phyloP scores from a whole-genome alignment of 2,329 filamentous ascomycete species.

The Fusarium sulawesiense region DNA sequence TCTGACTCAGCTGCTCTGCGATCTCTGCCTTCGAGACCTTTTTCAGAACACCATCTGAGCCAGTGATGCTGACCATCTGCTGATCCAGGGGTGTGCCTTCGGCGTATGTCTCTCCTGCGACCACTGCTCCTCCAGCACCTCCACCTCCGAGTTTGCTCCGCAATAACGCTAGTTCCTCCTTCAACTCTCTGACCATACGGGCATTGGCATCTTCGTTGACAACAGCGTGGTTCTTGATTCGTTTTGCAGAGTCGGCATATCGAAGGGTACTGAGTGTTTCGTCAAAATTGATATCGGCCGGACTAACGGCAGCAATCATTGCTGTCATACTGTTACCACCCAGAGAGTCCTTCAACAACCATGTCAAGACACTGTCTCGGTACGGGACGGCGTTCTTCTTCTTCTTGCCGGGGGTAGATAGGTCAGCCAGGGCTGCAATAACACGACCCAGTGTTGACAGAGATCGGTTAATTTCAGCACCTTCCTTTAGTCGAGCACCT shows the following conservation, averaged over 20 bases:
- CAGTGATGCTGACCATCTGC: constrained; percentile 95
- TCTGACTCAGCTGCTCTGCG: constrained; percentile 93
- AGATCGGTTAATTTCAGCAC: constrained; percentile 97
- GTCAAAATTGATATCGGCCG: constrained; percentile 98
- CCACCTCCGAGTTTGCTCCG: constrained; percentile 81
- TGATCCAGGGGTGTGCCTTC: constrained; percentile 93
- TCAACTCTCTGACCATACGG: constrained; percentile 97
- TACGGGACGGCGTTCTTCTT: constrained; percentile 85
- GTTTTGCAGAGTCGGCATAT: constrained; percentile 97
- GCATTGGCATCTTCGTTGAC: constrained; percentile 99
- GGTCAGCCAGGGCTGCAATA: constrained; percentile 92
- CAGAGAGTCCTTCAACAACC: constrained; percentile 95
- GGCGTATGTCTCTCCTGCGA: constrained; percentile 85
- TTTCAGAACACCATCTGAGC: constrained; percentile 85
- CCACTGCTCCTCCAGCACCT: constrained; percentile 55
- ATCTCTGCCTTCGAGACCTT: constrained; percentile 99
- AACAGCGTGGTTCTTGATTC: constrained; percentile 99
- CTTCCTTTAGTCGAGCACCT: constrained; percentile 93
- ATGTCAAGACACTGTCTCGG: constrained; percentile 95
- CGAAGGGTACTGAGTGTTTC: constrained; percentile 95
- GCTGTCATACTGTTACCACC: constrained; percentile 99
- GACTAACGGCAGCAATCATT: constrained; percentile 99
- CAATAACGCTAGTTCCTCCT: constrained; percentile 89
- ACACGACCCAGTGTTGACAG: constrained; percentile 96
- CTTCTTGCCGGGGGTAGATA: constrained; percentile 87